Conservation (phyloP, 1,139 yeast species). For the Suhomyces choctaworum region DNA sequence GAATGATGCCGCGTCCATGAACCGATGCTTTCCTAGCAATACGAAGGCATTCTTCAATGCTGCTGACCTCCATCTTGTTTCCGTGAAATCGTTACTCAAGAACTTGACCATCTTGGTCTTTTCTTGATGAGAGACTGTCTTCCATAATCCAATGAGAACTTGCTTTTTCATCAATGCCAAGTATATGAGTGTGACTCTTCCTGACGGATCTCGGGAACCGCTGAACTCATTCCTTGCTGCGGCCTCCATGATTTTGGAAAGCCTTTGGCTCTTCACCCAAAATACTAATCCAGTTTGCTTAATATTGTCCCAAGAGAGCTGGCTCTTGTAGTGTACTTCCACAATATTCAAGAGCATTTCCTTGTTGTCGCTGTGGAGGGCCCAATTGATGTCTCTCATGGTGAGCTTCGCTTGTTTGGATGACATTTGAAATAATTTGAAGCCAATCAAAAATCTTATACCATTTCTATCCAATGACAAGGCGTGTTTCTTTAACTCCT, state of each 20-base stretch:
- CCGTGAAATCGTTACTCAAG: constrained; percentile 70
- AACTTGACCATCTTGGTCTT: constrained; percentile 79
- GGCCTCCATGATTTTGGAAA: constrained; percentile 58
- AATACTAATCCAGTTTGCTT: constrained; percentile 64
- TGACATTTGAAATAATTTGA: constrained; percentile 60
- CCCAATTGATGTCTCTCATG: constrained; percentile 87
- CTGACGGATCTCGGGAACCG: constrained; percentile 68
- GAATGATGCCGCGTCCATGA: constrained; percentile 84
- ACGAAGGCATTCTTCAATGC: constrained; percentile 94
- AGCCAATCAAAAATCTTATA: constrained; percentile 67
- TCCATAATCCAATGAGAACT: constrained; percentile 80
- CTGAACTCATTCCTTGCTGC: constrained; percentile 71
- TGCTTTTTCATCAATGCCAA: constrained; percentile 78
- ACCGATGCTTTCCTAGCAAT: constrained; percentile 82
- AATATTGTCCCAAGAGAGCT: constrained; percentile 61
- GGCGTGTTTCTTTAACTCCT: constrained; percentile 50
- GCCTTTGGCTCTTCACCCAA: constrained; percentile 62
- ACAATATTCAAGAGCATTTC: constrained; percentile 61
- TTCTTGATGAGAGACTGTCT: constrained; percentile 74
- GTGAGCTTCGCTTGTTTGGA: constrained; percentile 49
- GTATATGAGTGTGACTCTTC: constrained; percentile 69
- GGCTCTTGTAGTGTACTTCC: constrained; percentile 45
- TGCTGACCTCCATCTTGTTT: constrained; percentile 79
- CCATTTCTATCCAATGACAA: constrained; percentile 71
- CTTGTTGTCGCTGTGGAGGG: constrained; percentile 77